Evolutionary conservation across 2,329 filamentous ascomycete species (phyloP).

Genomic region (Colletotrichum siamense): DNA sequence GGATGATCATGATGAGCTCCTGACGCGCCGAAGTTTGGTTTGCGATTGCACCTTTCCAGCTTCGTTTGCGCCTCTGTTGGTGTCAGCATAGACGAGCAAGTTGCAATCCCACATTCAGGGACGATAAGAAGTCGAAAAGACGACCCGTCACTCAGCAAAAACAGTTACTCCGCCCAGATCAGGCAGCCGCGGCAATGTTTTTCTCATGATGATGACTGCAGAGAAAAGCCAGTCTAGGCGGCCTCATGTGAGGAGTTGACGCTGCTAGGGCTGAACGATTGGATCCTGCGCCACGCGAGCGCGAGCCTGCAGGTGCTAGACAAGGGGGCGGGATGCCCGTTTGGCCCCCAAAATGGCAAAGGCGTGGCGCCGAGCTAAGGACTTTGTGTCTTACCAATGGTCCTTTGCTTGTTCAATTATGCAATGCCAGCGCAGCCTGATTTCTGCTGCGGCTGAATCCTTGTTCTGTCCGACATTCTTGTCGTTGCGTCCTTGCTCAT

Average conservation of each 20-base stretch:
- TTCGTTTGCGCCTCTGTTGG: not conserved
- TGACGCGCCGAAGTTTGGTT: not conserved
- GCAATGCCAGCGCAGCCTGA: constrained; percentile 15
- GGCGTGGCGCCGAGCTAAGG: not conserved
- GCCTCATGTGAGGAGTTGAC: not conserved
- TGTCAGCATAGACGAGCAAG: not conserved
- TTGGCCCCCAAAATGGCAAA: not conserved
- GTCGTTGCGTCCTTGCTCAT: not conserved
- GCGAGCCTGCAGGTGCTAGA: not conserved
- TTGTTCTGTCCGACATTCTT: not conserved
- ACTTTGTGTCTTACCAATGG: not conserved
- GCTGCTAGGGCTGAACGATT: constrained; percentile 1
- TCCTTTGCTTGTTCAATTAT: not conserved
- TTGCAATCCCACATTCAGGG: not conserved
- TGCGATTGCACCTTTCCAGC: not conserved
- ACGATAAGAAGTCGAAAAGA: not conserved
- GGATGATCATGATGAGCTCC: constrained; percentile 2
- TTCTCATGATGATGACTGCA: constrained; percentile 2
- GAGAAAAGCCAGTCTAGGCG: not conserved
- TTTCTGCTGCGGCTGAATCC: not conserved
- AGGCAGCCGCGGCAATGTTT: not conserved
- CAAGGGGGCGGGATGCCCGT: not conserved
- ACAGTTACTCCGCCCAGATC: not conserved
- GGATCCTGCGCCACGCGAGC: constrained; percentile 5
- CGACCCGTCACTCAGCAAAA: not conserved